Evolutionary conservation across 306 rosid genomes (phyloP).

Genomic region (Astragalus membranaceus): DNA sequence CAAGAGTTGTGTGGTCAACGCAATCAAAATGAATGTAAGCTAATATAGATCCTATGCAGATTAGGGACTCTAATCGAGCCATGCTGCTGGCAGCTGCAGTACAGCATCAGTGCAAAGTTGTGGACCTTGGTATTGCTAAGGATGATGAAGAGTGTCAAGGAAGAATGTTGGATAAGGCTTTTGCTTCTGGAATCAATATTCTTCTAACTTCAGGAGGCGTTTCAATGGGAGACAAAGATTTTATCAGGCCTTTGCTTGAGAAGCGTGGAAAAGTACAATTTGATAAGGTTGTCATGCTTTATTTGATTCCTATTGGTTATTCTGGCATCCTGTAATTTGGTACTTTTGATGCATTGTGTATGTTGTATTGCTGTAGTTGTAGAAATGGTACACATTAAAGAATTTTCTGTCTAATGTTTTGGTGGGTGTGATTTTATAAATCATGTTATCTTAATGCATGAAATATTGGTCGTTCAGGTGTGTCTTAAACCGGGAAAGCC

Average conservation of each 20-base stretch:
- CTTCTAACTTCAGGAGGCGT: constrained; percentile 97
- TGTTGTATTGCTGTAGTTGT: background rate
- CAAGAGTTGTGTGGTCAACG: background rate
- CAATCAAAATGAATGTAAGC: constrained; percentile 5
- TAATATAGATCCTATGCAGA: constrained; percentile 47
- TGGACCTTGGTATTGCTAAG: constrained; percentile 78
- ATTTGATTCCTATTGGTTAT: background rate
- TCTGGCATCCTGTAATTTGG: background rate
- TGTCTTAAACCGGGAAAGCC: constrained; percentile 92
- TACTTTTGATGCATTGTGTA: background rate
- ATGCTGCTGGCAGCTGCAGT: constrained; percentile 76
- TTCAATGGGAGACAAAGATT: constrained; percentile 98
- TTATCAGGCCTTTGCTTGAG: constrained; percentile 70
- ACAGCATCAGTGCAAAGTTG: constrained; percentile 69
- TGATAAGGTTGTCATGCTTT: constrained; percentile 41
- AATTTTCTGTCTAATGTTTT: constrained; percentile 1
- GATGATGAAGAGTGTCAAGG: constrained; percentile 72
- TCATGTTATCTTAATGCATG: constrained; percentile 3
- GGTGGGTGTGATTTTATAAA: constrained; percentile 4
- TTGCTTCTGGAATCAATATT: constrained; percentile 69
- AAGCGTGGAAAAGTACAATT: constrained; percentile 72
- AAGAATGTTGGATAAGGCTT: constrained; percentile 59
- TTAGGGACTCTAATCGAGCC: constrained; percentile 94
- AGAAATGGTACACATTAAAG: constrained; percentile 1
- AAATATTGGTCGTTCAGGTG: constrained; percentile 49